phyloP scores from a whole-genome alignment of 306 rosid species.

The Pachyrhizus erosus region DNA sequence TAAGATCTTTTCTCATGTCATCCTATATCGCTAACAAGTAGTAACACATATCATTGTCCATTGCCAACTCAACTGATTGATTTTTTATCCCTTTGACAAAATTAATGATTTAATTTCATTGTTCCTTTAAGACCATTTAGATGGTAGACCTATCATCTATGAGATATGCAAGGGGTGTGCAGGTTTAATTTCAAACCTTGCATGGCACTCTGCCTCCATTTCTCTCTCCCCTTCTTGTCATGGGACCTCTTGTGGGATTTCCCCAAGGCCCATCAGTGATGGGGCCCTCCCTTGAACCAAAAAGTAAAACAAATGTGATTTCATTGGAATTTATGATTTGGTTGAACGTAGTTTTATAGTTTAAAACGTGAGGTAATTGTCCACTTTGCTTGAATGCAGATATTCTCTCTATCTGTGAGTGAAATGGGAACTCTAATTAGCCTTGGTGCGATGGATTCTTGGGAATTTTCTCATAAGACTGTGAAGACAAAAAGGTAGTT shows the following conservation, averaged over 20 bases:
- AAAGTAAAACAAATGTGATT: not conserved
- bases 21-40: slow-evolving; percentile 20
- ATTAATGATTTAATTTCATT: not conserved
- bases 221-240: too few relatives aligned
- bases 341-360: slow-evolving; percentile 2
- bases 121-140: not conserved
- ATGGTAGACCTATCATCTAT: not conserved
- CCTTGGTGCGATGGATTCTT: slow-evolving; percentile 74
- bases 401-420: slow-evolving; percentile 77
- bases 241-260: too few relatives aligned
- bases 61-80: slow-evolving; percentile 20
- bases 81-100: not conserved
- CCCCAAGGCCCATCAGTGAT: not conserved
- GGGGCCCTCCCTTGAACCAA: not conserved
- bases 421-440: slow-evolving; percentile 83
- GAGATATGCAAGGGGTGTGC: not conserved
- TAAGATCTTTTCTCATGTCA: not conserved
- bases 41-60: not conserved
- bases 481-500: slow-evolving; percentile 72
- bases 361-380: slow-evolving; percentile 31
- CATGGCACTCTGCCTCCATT: not conserved
- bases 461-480: slow-evolving; percentile 83
- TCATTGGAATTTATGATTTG: slow-evolving; percentile 25
- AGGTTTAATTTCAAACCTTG: not conserved
- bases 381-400: slow-evolving; percentile 57